Percentiles rank a stretch among this genome's conserved stretches.
phyloP scores from a whole-genome alignment of 306 rosid genomes.

The Trichosanthes truncata region DNA sequence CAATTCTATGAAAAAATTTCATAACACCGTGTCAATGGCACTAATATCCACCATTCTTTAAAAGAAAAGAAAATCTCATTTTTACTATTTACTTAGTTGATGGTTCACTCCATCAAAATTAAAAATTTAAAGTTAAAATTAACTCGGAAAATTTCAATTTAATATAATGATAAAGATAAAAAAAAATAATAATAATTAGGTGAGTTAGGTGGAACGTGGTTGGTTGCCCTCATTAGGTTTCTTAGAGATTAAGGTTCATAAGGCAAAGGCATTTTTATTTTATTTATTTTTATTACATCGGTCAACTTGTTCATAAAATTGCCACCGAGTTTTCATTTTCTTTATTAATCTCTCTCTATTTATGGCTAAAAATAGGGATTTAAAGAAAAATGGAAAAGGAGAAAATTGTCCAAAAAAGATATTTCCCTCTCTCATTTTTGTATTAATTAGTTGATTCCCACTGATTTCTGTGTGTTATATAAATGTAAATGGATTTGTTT shows the following conservation, averaged over 20 bases:
- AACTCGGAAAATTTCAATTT: not conserved
- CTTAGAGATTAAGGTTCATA: not conserved
- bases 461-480: not conserved
- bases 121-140: not conserved
- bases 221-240: not conserved
- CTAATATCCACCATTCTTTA: too few relatives aligned
- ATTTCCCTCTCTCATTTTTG: not conserved
- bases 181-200: not conserved
- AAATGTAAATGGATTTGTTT: not conserved
- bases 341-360: not conserved
- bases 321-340: not conserved
- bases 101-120: too few relatives aligned
- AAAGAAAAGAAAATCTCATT: too few relatives aligned
- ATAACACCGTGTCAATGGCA: too few relatives aligned
- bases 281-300: not conserved
- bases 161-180: not conserved
- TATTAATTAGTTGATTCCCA: not conserved
- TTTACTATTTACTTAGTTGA: too few relatives aligned
- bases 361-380: not conserved
- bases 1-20: too few relatives aligned
- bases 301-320: not conserved
- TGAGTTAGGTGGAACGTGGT: not conserved
- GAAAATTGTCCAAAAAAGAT: not conserved
- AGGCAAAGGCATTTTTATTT: not conserved
- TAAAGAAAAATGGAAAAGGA: not conserved